Evolutionary conservation across 257 asterid genomes (phyloP).

Genomic region (Plantago elongata): DNA sequence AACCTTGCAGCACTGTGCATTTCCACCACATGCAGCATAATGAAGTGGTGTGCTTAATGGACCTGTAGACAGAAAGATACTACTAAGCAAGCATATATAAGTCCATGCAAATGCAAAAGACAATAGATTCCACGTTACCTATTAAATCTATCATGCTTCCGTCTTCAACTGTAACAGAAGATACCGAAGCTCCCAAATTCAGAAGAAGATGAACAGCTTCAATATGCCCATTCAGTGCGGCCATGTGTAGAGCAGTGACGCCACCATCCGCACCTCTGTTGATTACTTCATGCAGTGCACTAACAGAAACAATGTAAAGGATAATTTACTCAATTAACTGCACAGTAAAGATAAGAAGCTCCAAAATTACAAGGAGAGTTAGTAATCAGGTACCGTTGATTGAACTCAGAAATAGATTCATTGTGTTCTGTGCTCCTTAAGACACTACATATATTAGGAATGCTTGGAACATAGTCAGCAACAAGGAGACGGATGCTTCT

Average conservation of each 20-base stretch:
- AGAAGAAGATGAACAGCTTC: slow-evolving; percentile 72
- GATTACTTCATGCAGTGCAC: slow-evolving; percentile 63
- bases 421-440: slow-evolving; percentile 39
- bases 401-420: slow-evolving; percentile 46
- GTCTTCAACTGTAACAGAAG: slow-evolving; percentile 57
- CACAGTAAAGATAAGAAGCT: background rate
- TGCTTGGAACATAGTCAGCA: slow-evolving; percentile 78
- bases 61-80: slow-evolving; percentile 36
- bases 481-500: slow-evolving; percentile 76
- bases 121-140: slow-evolving; percentile 28
- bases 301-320: slow-evolving; percentile 19
- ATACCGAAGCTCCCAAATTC: slow-evolving; percentile 75
- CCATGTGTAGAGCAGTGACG: slow-evolving; percentile 87
- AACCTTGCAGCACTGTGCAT: slow-evolving; percentile 84
- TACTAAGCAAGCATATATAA: background rate
- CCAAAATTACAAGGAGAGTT: background rate
- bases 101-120: background rate
- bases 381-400: slow-evolving; percentile 38
- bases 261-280: slow-evolving; percentile 87
- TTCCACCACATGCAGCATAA: slow-evolving; percentile 94
- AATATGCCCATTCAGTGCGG: slow-evolving; percentile 74
- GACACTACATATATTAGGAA: slow-evolving; percentile 52
- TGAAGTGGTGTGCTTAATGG: slow-evolving; percentile 88
- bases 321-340: slow-evolving; percentile 2
- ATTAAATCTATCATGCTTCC: slow-evolving; percentile 82